Evolutionary conservation across 2,329 filamentous ascomycete genomes (phyloP), one percentile per base, ranked within the genome.

Genomic region (Amphichorda felina): DNA sequence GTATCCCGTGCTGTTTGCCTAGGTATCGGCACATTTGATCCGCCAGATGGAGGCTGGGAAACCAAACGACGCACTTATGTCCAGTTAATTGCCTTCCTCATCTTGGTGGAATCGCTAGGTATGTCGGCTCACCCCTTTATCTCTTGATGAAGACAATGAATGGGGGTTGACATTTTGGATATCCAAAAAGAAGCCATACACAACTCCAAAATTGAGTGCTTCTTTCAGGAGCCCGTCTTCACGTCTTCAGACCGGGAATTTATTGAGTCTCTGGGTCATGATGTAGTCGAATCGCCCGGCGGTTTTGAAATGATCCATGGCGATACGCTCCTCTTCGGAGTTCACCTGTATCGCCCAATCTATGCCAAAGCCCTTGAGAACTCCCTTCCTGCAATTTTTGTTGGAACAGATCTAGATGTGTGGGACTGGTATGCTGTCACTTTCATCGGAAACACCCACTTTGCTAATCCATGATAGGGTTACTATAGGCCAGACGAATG

Each of bases 161-260:
- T n/a, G n/a, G n/a, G 5, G 3, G 13, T 16, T 31, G 22, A 29
- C 28, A 33, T 5, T 15, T 6, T 14, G 29, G 17, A 17, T 9
- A 27, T 14, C 33, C 33, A 52, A 25, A 46, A 41, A 21, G n/a
- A 39, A 16, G 14, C 37, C 3, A 37, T 16, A 14, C 13, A 39
- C 5, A 31, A 35, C 0, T 15, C 14, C 0, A 45, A 49, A 2
- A 66, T 75, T 11, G 47, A 53, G 4, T 68, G 66, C 38, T 43
- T 64, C 36, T 68, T 74, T 37, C 72, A 76, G 42, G 72, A 76
- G 24, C 72, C 72, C 1, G 44, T 61, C 22, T 74, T 75, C 45
- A 64, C 63, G 1, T 21, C 48, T 2, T 53, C 57, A 1, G 70
- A 75, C 45, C 60, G 53, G 25, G 50, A 55, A 0, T 79, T 77